Base-by-base conservation (phyloP, 2,329 filamentous ascomycete genomes). In the Plenodomus tracheiphilus region DNA sequence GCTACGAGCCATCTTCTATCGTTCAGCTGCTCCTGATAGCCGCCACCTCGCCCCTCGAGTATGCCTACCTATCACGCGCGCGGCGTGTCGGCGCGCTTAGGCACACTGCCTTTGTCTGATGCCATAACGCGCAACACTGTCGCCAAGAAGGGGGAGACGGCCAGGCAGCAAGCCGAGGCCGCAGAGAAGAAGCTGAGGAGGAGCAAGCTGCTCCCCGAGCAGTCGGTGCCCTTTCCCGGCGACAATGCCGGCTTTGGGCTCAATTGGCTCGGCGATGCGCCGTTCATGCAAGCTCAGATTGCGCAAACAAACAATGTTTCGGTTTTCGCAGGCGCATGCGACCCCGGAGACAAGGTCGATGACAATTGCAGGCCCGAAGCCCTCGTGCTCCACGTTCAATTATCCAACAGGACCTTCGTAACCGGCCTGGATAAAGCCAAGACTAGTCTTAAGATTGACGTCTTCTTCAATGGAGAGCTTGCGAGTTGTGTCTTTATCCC, bases 401-500 rank as follows among this genome's bases (percentile, higher is more conserved):
- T 75, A 13, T 64, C 59, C 6, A 53, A 66, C 8, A 62, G 66
- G 42, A 56, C 70, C 1, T 73, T 71, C 39, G 18, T 61, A 2
- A 55, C 48, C n/a, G 54, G 59, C 17, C 54, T 66, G 11, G 39
- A 46, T 30, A 51, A 43, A 10, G 55, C 46, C 19, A 56, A 56
- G n/a, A 64, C 66, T 17, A 69, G 75, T 28, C 49, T 79, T 42
- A 78, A 77, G 56, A 69, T 79, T 37, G 77, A 79, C n/a, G 70
- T 79, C 3, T 75, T 76, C 54, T 65, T 77, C 58, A 79, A 80
- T 46, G 77, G 78, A 32, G 59, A 71, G 22, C 64, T 79, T 7
- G 67, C 68, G 3, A 64, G 57, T n/a, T 72, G 67, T 30, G 49
- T 54, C 5, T 58, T 68, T 19, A 41, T 71, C 9, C 54, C 67